Conservation (phyloP, 2,329 filamentous ascomycete genomes). For the Fusarium chlamydosporum region DNA sequence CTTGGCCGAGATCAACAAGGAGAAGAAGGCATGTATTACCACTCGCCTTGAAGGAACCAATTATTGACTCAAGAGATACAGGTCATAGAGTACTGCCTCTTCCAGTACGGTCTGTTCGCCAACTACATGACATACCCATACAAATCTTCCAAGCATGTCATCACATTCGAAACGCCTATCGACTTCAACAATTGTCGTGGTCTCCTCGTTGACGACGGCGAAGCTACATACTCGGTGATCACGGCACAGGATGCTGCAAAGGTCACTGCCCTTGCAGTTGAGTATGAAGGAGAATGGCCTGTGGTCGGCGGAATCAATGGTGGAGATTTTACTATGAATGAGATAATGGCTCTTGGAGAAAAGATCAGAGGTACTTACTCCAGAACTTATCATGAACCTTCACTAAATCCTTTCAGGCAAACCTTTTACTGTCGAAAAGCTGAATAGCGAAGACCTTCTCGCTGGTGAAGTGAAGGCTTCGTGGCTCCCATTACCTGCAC, state of each 20-base stretch:
- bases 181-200: constrained; percentile 60
- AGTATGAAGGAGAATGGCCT: constrained; percentile 62
- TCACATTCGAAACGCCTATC: constrained; percentile 56
- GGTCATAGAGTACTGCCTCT: constrained; percentile 69
- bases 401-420: constrained; percentile 28
- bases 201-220: constrained; percentile 59
- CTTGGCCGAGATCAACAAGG: constrained; percentile 64
- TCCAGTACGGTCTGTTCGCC: constrained; percentile 68
- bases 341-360: constrained; percentile 59
- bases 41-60: too few relatives aligned
- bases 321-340: constrained; percentile 52
- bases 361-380: constrained; percentile 51
- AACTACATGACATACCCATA: constrained; percentile 68
- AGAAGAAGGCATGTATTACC: constrained; percentile 55
- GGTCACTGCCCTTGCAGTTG: constrained; percentile 59
- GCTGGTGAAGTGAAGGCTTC: constrained; percentile 47
- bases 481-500: constrained; percentile 32
- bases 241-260: constrained; percentile 60
- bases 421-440: constrained; percentile 39
- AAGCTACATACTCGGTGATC: constrained; percentile 62
- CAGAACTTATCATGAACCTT: rapidly evolving
- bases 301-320: constrained; percentile 59
- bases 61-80: constrained; percentile 41
- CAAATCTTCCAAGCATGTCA: constrained; percentile 61
- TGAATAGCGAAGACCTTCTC: constrained; percentile 42